These are phyloP conservation scores for Paramyrothecium roridum DNA, from an alignment of 2,329 filamentous ascomycete genomes.

Conservation along the genomic window DNA sequence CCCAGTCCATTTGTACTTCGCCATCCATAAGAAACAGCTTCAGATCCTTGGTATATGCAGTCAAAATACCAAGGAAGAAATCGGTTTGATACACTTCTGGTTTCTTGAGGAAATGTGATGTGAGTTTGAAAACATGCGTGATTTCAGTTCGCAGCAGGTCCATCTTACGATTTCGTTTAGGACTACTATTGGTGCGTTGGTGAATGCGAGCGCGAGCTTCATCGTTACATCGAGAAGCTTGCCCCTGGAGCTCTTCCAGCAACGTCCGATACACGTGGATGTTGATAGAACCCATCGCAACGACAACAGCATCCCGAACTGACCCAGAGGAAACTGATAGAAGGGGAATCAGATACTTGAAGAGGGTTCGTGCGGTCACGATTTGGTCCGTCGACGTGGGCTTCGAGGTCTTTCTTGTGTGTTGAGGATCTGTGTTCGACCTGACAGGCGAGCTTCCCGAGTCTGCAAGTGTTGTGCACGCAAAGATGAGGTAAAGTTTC, in stretches of 20 bases:
- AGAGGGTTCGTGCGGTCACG: slow-evolving; percentile 82
- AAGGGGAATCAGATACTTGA: slow-evolving; percentile 87
- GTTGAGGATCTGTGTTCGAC: slow-evolving; percentile 58
- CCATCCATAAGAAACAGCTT: slow-evolving; percentile 93
- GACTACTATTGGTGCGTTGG: slow-evolving; percentile 78
- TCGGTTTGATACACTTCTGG: slow-evolving; percentile 79
- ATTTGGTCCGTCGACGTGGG: slow-evolving; percentile 70
- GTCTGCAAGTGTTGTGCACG: slow-evolving; percentile 90
- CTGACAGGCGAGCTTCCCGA: slow-evolving; percentile 55
- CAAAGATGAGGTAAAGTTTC: slow-evolving; percentile 96
- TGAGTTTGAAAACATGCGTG: slow-evolving; percentile 93
- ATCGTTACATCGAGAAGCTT: slow-evolving; percentile 81
- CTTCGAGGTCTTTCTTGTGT: slow-evolving; percentile 77
- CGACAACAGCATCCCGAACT: slow-evolving; percentile 85
- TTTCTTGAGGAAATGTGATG: slow-evolving; percentile 81
- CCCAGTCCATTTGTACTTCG: slow-evolving; percentile 91
- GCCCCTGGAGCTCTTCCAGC: slow-evolving; percentile 84
- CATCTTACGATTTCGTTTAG: slow-evolving; percentile 76
- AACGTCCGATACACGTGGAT: slow-evolving; percentile 88
- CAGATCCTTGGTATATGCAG: slow-evolving; percentile 86
- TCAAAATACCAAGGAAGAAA: slow-evolving; percentile 85
- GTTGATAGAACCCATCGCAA: slow-evolving; percentile 92
- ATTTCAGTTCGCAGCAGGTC: slow-evolving; percentile 90
- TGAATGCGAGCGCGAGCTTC: slow-evolving; percentile 86
- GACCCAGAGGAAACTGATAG: slow-evolving; percentile 75